A percentile compares a stretch with the other conserved stretches of the same genome.
Conservation (phyloP, 2,329 filamentous ascomycete genomes). For the Taxawa tesnikishii region DNA sequence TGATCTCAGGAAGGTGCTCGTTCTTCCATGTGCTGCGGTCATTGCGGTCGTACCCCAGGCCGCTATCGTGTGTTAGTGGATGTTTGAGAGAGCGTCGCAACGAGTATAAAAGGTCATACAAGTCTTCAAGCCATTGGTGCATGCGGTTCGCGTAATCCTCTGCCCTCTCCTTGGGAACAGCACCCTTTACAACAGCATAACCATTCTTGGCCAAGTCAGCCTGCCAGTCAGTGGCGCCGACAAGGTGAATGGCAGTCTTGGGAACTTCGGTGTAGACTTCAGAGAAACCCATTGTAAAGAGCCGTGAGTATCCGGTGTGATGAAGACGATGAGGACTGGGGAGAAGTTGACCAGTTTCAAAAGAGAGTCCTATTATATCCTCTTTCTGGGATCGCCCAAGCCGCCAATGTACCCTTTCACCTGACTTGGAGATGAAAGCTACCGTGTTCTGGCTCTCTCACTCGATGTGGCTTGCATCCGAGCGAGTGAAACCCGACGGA, state of each 20-base stretch:
- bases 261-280: conserved; percentile 5
- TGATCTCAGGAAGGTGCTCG: conserved; percentile 29
- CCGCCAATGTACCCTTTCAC: too few relatives aligned
- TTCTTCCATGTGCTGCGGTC: conserved; percentile 27
- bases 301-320: background rate
- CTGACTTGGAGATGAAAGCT: too few relatives aligned
- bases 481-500: too few relatives aligned
- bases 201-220: conserved; percentile 17
- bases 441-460: too few relatives aligned
- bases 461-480: too few relatives aligned
- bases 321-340: background rate
- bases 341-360: too few relatives aligned
- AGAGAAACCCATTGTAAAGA: conserved; percentile 5
- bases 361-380: too few relatives aligned
- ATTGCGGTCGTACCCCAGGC: conserved; percentile 17
- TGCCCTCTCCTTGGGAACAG: conserved; percentile 14
- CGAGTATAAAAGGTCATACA: too few relatives aligned
- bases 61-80: background rate
- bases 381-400: too few relatives aligned
- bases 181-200: conserved; percentile 17
- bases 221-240: conserved; percentile 2
- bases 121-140: conserved; percentile 19
- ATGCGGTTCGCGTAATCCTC: conserved; percentile 17
- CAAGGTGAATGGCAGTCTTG: conserved; percentile 5
- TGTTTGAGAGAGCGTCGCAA: too few relatives aligned